phyloP scores from a whole-genome alignment of 352 stramenopile species.

The Halophytophthora batemanensis region DNA sequence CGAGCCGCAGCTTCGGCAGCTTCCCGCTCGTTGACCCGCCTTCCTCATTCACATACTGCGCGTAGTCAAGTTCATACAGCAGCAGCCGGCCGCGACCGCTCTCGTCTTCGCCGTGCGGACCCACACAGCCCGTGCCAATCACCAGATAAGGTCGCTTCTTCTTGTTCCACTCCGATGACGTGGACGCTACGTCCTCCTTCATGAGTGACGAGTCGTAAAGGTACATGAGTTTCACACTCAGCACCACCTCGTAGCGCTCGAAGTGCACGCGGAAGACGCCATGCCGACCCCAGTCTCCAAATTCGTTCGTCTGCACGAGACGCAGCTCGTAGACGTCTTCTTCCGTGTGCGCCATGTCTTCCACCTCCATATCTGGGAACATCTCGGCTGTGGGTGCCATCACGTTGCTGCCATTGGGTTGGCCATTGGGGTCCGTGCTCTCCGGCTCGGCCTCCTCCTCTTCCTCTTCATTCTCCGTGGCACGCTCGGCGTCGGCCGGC shows the following conservation, averaged over 20 bases:
- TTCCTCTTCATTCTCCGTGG: slow-evolving; percentile 57
- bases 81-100: slow-evolving; percentile 78
- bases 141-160: slow-evolving; percentile 83
- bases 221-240: slow-evolving; percentile 87
- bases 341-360: slow-evolving; percentile 64
- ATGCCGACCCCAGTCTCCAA: slow-evolving; percentile 64
- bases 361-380: slow-evolving; percentile 64
- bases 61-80: slow-evolving; percentile 87
- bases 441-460: slow-evolving; percentile 49
- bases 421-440: slow-evolving; percentile 40
- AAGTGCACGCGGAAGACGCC: slow-evolving; percentile 84
- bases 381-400: slow-evolving; percentile 80
- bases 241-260: slow-evolving; percentile 79
- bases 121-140: slow-evolving; percentile 79
- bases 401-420: slow-evolving; percentile 53
- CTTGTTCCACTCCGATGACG: slow-evolving; percentile 67
- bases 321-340: slow-evolving; percentile 85
- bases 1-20: slow-evolving; percentile 70
- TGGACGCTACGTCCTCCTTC: slow-evolving; percentile 65
- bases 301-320: slow-evolving; percentile 77
- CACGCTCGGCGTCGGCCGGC: slow-evolving; percentile 50
- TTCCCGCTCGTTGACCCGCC: slow-evolving; percentile 71
- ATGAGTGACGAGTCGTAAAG: slow-evolving; percentile 80
- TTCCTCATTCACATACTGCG: slow-evolving; percentile 81
- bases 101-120: slow-evolving; percentile 83